Evolutionary conservation across 1,284 basidiomycete species (phyloP).

Genomic region (Cutaneotrichosporon dermatis): DNA sequence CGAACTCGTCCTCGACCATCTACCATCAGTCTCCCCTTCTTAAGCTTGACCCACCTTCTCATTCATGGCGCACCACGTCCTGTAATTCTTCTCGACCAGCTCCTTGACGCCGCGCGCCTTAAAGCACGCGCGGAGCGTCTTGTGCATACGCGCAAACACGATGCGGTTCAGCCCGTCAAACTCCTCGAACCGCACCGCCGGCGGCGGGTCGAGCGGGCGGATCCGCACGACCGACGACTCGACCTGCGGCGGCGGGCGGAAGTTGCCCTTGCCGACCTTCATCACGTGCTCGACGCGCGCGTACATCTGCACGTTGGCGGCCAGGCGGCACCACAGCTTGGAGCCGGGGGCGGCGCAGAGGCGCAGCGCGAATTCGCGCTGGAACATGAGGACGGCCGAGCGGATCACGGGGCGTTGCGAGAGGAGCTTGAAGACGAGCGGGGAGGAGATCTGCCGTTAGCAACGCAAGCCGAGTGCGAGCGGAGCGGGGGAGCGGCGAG

Average conservation of each 20-base stretch:
- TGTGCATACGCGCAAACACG: slow-evolving; percentile 84
- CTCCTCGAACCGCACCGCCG: slow-evolving; percentile 92
- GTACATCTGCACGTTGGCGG: slow-evolving; percentile 94
- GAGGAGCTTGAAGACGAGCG: slow-evolving; percentile 92
- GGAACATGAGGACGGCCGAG: slow-evolving; percentile 97
- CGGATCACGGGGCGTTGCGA: slow-evolving; percentile 93
- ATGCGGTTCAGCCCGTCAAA: slow-evolving; percentile 93
- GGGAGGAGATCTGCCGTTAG: slow-evolving; percentile 75
- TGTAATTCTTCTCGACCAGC: slow-evolving; percentile 90
- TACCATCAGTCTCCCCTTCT: slow-evolving; percentile 34
- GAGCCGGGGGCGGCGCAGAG: slow-evolving; percentile 82
- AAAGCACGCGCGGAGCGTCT: slow-evolving; percentile 80
- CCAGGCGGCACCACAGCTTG: slow-evolving; percentile 87
- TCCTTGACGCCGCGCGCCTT: slow-evolving; percentile 89
- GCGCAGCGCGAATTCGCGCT: slow-evolving; percentile 93
- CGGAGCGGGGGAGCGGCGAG: too few species aligned
- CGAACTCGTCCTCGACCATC: slow-evolving; percentile 66
- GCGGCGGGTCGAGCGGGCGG: slow-evolving; percentile 89
- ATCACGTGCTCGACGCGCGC: slow-evolving; percentile 94
- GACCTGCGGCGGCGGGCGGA: slow-evolving; percentile 91
- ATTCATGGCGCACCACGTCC: slow-evolving; percentile 86
- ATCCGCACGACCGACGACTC: slow-evolving; percentile 90
- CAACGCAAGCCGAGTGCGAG: too few species aligned
- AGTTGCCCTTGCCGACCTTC: slow-evolving; percentile 94
- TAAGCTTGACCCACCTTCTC: slow-evolving; percentile 57